phyloP scores from a whole-genome alignment of 2,329 filamentous ascomycete genomes.

The Neonectria magnoliae region DNA sequence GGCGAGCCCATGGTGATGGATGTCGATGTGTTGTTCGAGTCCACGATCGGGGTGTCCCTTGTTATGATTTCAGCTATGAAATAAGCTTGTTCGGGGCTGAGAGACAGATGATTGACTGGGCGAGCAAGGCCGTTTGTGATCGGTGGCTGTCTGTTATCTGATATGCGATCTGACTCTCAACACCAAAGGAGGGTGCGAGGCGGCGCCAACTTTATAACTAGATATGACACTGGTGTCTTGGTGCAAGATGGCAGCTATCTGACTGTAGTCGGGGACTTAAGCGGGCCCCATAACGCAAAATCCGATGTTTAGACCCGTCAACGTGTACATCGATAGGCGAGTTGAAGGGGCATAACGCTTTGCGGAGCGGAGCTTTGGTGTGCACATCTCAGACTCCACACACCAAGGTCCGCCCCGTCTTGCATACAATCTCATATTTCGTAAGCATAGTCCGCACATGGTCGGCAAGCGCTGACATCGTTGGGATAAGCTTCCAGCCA shows the following conservation, averaged over 20 bases:
- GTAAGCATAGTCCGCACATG: slow-evolving; percentile 38
- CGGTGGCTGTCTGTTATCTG: slow-evolving; percentile 19
- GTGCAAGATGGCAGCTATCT: slow-evolving; percentile 14
- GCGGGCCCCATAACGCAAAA: slow-evolving; percentile 31
- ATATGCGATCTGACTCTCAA: slow-evolving; percentile 19
- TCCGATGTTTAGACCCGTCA: slow-evolving; percentile 27
- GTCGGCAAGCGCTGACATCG: slow-evolving; percentile 35
- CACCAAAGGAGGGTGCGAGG: slow-evolving; percentile 18
- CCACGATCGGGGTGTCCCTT: background rate
- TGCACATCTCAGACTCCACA: slow-evolving; percentile 36
- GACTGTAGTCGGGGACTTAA: slow-evolving; percentile 33
- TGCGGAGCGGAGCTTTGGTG: slow-evolving; percentile 25
- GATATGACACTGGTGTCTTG: slow-evolving; percentile 2
- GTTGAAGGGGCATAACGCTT: slow-evolving; percentile 37
- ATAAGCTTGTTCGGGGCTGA: slow-evolving; percentile 28
- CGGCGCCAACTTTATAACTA: slow-evolving; percentile 34
- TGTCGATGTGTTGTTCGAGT: background rate
- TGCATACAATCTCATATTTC: slow-evolving; percentile 28
- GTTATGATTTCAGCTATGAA: slow-evolving; percentile 28
- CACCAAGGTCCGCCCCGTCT: slow-evolving; percentile 32
- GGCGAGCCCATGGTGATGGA: slow-evolving; percentile 27
- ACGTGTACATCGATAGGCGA: slow-evolving; percentile 10
- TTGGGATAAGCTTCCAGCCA: slow-evolving; percentile 21
- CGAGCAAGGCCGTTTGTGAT: slow-evolving; percentile 10
- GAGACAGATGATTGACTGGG: background rate